Evolutionary conservation across 208 protist species (phyloP).

Genomic region (Trypanosoma mega): DNA sequence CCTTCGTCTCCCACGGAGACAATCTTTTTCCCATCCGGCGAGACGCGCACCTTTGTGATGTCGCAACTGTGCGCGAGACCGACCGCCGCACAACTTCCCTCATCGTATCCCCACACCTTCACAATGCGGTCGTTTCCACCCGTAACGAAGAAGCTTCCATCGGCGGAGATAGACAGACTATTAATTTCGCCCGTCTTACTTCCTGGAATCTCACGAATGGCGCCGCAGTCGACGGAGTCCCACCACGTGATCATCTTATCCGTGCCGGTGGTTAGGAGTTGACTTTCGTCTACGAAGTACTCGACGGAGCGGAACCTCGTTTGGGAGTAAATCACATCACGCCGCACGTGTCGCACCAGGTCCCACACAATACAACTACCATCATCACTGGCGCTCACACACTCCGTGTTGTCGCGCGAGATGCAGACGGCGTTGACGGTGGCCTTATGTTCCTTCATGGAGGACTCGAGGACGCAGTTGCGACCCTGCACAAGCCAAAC

Average conservation of each 20-base stretch:
- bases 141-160: constrained; percentile 90
- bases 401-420: constrained; percentile 89
- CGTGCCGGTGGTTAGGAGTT: constrained; percentile 93
- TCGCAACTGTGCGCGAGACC: constrained; percentile 93
- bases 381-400: constrained; percentile 92
- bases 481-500: constrained; percentile 79
- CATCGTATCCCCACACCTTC: constrained; percentile 96
- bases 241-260: constrained; percentile 95
- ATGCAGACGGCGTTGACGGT: constrained; percentile 88
- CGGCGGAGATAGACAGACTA: constrained; percentile 82
- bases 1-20: constrained; percentile 94
- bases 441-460: constrained; percentile 97
- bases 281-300: constrained; percentile 93
- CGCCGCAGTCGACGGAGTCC: constrained; percentile 93
- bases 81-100: constrained; percentile 81
- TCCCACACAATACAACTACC: constrained; percentile 97
- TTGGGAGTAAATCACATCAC: constrained; percentile 94
- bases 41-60: constrained; percentile 90
- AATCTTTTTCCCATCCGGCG: constrained; percentile 87
- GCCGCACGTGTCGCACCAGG: constrained; percentile 85
- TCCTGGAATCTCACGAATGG: constrained; percentile 92
- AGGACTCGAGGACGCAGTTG: constrained; percentile 86
- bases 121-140: constrained; percentile 92
- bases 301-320: constrained; percentile 93
- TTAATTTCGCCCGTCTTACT: constrained; percentile 92